Percentiles rank a stretch among this genome's conserved stretches.
Evolutionary conservation across 306 rosid species (phyloP).

Genomic region (Prosopis cineraria): DNA sequence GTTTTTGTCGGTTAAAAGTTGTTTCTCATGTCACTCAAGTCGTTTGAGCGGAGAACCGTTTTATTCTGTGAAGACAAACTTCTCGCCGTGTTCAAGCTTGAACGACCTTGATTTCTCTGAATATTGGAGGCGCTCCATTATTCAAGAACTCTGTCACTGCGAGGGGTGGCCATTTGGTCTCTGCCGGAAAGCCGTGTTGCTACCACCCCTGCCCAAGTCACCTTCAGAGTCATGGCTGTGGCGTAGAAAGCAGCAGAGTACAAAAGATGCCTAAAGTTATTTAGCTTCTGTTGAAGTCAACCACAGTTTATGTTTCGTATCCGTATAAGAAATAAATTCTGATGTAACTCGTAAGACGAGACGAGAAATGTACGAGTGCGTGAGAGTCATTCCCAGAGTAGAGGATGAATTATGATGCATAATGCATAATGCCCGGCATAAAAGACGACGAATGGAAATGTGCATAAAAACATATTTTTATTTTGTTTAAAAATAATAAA

Average conservation of each 20-base stretch:
- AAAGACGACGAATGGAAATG: neutral
- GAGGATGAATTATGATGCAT: neutral
- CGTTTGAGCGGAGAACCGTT: slow-evolving; percentile 55
- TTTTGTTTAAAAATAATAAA: neutral
- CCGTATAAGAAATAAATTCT: neutral
- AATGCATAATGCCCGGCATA: neutral
- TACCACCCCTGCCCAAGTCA: slow-evolving; percentile 92
- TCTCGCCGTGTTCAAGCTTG: slow-evolving; percentile 73
- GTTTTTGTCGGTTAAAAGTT: slow-evolving; percentile 65
- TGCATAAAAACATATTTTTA: neutral
- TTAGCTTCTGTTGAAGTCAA: neutral
- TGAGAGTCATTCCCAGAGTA: neutral
- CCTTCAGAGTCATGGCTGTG: slow-evolving; percentile 82
- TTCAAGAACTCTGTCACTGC: slow-evolving; percentile 78
- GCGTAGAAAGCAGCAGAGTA: slow-evolving; percentile 50
- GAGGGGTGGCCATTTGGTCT: slow-evolving; percentile 98
- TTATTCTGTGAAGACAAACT: slow-evolving; percentile 63
- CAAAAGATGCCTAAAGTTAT: slow-evolving; percentile 30
- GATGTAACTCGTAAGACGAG: neutral
- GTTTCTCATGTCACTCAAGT: slow-evolving; percentile 62
- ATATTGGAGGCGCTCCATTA: slow-evolving; percentile 58
- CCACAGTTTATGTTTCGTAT: slow-evolving; percentile 7
- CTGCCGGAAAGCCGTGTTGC: slow-evolving; percentile 78
- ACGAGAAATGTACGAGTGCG: neutral
- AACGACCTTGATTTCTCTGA: slow-evolving; percentile 50